phyloP scores from a whole-genome alignment of 2,329 filamentous ascomycete species.

The Ascochyta fabae region DNA sequence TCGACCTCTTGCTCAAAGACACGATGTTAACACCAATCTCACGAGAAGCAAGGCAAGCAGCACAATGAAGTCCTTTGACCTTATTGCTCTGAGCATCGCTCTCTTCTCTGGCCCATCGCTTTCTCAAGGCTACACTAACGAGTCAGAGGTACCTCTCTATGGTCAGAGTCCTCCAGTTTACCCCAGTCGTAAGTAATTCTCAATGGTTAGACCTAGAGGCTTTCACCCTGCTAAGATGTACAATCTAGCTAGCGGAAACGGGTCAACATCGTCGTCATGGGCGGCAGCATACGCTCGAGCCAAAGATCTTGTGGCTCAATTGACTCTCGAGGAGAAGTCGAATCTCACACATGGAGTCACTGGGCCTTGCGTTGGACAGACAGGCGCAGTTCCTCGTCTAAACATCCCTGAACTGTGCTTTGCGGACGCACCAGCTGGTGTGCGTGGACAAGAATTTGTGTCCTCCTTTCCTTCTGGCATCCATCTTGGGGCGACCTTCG shows the following conservation, averaged over 20 bases:
- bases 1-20: not conserved
- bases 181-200: slow-evolving; percentile 32
- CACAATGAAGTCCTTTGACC: slow-evolving; percentile 11
- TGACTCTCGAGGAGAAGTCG: slow-evolving; percentile 53
- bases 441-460: slow-evolving; percentile 41
- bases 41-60: not conserved
- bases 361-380: slow-evolving; percentile 45
- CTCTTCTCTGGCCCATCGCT: slow-evolving; percentile 14
- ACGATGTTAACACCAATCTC: not conserved
- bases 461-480: slow-evolving; percentile 41
- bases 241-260: slow-evolving; percentile 31
- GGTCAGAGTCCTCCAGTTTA: slow-evolving; percentile 41
- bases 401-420: slow-evolving; percentile 49
- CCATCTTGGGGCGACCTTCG: slow-evolving; percentile 69
- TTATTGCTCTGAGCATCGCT: slow-evolving; percentile 17
- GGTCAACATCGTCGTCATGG: slow-evolving; percentile 34
- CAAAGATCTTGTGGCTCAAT: slow-evolving; percentile 46
- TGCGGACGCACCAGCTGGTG: slow-evolving; percentile 47
- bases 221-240: slow-evolving; percentile 6
- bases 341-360: slow-evolving; percentile 48
- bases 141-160: slow-evolving; percentile 39
- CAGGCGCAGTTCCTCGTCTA: slow-evolving; percentile 45
- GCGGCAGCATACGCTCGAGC: slow-evolving; percentile 45
- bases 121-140: slow-evolving; percentile 32
- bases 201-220: not conserved